These are phyloP conservation scores for Allium sativum DNA, from an alignment of 106 monocot species.

Conservation along the genomic window DNA sequence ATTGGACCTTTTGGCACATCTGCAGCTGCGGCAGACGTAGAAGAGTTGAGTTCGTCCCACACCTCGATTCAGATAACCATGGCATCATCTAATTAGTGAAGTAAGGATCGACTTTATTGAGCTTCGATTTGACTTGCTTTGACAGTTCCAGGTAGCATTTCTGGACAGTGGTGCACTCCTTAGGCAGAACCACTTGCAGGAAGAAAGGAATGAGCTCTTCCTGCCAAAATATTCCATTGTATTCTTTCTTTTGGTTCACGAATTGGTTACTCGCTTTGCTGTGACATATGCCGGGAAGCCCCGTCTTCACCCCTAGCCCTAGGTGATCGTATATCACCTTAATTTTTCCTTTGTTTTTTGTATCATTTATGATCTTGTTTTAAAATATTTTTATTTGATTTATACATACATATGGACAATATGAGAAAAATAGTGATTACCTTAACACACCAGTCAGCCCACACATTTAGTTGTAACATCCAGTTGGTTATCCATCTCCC, in stretches of 20 bases:
- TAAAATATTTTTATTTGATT: conserved; percentile 3
- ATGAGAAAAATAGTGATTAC: conserved; percentile 2
- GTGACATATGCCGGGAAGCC: conserved; percentile 48
- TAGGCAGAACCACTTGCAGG: conserved; percentile 23
- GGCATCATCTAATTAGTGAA: conserved; percentile 31
- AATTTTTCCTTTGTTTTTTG: conserved; percentile 1
- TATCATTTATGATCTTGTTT: conserved; percentile 32
- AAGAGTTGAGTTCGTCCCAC: conserved; percentile 38
- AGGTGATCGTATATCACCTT: conserved; percentile 45
- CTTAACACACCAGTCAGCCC: conserved; percentile 67
- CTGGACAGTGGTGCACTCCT: conserved; percentile 32
- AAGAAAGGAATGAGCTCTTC: conserved; percentile 56
- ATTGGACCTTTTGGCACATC: too few species aligned
- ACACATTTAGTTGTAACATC: conserved; percentile 69
- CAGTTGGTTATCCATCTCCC: conserved; percentile 67
- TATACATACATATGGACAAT: too few species aligned
- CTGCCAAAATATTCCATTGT: conserved; percentile 55
- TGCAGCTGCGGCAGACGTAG: neutral
- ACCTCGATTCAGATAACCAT: conserved; percentile 42
- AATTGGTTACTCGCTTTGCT: conserved; percentile 52
- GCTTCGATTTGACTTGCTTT: conserved; percentile 28
- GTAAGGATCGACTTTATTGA: conserved; percentile 28
- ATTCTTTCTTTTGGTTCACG: conserved; percentile 44
- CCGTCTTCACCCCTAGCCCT: conserved; percentile 44
- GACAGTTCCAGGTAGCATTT: conserved; percentile 34